These are phyloP conservation scores for Acacia crassicarpa DNA, from an alignment of 306 rosid genomes.

Conservation along the genomic window DNA sequence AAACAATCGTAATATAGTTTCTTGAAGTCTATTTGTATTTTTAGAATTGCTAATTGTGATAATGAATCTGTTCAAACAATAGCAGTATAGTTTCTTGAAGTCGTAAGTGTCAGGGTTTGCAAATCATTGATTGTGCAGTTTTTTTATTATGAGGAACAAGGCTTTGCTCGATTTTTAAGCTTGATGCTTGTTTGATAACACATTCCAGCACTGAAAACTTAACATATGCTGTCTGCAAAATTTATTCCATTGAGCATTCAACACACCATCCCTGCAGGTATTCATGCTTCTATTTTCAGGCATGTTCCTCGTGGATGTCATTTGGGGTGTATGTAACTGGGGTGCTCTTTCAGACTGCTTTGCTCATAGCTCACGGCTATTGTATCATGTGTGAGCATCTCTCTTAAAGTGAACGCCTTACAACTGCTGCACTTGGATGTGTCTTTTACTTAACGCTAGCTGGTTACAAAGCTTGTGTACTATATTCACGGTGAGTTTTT, in stretches of 20 bases:
- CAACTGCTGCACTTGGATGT: constrained; percentile 88
- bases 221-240: constrained; percentile 1
- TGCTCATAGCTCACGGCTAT: constrained; percentile 95
- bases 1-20: constrained; percentile 3
- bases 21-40: constrained; percentile 2
- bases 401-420: constrained; percentile 77
- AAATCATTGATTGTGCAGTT: constrained; percentile 3
- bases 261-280: constrained; percentile 68
- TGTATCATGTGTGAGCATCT: constrained; percentile 94
- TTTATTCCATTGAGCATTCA: constrained; percentile 13
- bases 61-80: neutral
- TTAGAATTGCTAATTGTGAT: neutral
- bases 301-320: constrained; percentile 97
- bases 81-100: neutral
- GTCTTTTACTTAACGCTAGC: constrained; percentile 91
- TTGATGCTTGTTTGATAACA: constrained; percentile 20
- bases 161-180: neutral
- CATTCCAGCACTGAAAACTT: constrained; percentile 18
- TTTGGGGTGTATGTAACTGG: constrained; percentile 95
- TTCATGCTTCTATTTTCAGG: constrained; percentile 78
- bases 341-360: constrained; percentile 90
- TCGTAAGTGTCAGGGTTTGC: neutral
- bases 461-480: constrained; percentile 91
- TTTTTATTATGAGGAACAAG: constrained; percentile 13
- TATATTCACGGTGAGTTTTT: constrained; percentile 79